These are phyloP conservation scores for Phialemonium atrogriseum DNA, from an alignment of 2,329 filamentous ascomycete species.

Conservation along the genomic window DNA sequence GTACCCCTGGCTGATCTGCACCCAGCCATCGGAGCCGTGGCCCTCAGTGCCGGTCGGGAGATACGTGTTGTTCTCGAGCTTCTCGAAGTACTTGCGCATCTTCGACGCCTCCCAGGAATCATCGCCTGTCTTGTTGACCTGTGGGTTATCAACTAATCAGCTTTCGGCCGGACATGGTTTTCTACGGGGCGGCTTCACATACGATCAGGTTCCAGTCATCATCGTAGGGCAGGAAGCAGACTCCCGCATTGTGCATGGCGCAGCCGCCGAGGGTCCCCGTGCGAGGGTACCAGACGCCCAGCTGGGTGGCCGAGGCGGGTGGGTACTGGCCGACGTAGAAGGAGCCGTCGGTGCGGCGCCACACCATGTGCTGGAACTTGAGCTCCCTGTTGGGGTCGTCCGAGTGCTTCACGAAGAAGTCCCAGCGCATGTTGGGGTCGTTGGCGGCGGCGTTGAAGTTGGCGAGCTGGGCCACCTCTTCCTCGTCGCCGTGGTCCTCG, in stretches of 20 bases:
- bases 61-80: constrained; percentile 48
- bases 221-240: constrained; percentile 49
- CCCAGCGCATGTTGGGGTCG: constrained; percentile 43
- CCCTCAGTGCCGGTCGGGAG: constrained; percentile 32
- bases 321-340: constrained; percentile 29
- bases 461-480: constrained; percentile 38
- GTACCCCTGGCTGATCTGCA: constrained; percentile 2
- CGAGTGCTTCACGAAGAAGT: constrained; percentile 52
- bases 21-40: constrained; percentile 45
- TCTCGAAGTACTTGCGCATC: constrained; percentile 52
- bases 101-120: constrained; percentile 46
- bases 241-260: constrained; percentile 52
- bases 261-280: constrained; percentile 39
- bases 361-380: constrained; percentile 44
- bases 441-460: constrained; percentile 41
- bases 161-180: neutral
- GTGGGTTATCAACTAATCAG: neutral
- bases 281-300: constrained; percentile 38
- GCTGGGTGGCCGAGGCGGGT: constrained; percentile 27
- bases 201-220: constrained; percentile 53
- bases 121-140: constrained; percentile 46
- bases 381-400: constrained; percentile 38
- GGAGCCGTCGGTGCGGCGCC: constrained; percentile 27
- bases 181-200: neutral
- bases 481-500: constrained; percentile 42